Evolutionary conservation across 2,329 filamentous ascomycete genomes (phyloP), one percentile per base, ranked within the genome.

Genomic region (Orbilia blumenaviensis): DNA sequence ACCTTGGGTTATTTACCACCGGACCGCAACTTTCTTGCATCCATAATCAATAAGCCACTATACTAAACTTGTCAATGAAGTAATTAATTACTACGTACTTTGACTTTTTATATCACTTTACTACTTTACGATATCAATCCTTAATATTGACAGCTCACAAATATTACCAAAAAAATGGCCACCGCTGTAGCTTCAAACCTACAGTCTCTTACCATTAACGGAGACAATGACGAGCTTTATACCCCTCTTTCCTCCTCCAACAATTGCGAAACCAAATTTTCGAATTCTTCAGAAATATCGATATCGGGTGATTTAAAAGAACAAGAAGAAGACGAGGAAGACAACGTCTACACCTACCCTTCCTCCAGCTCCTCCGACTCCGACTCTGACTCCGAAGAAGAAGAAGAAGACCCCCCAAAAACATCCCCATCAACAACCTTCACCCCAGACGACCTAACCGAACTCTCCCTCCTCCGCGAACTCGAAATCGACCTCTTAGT

Each of bases 401-500:
- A 64, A 48, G 36, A 58, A 7, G 48, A 42, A 41, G 6, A 21
- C 6, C n/a, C n/a, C n/a, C 38, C 52, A 29, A n/a, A 48, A 41
- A 34, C 61, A 16, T 34, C 61, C 2, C 32, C 44, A 23, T 7
- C 52, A 9, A 8, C 46, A 10, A 77, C 41, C 18, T 78, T 78
- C 60, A 78, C 50, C 25, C 61, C 62, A n/a, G 78, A 78, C 32
- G 78, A 78, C 8, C 14, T 78, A n/a, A 66, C 77, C 12, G 68
- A 78, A 52, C 76, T 78, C 54, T 61, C 66, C 58, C 38, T 78
- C 34, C 78, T 78, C 21, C 78, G 78, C 23, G 61, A 64, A 8
- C 60, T 61, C 32, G 78, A 78, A 73, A 64, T 78, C 25, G 78
- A 78, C 52, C 62, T 60, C 23, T 44, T 78, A n/a, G 38, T 77